Evolutionary conservation across 306 rosid genomes (phyloP), one percentile per base, ranked within the genome.

Genomic region (Quercus bicolor): DNA sequence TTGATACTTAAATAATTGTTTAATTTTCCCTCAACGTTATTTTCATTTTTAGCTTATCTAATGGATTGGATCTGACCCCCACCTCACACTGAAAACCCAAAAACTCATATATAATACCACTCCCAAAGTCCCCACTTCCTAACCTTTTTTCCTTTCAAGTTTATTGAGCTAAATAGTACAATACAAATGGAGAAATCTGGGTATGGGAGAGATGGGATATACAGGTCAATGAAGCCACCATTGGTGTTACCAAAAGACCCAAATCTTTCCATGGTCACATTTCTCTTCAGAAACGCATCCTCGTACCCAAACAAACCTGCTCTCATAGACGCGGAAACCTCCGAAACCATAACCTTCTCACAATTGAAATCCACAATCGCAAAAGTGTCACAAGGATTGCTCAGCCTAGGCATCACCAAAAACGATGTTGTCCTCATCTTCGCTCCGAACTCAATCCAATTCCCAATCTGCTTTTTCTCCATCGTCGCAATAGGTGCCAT

Each of bases 171-270:
- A 40, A 40, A 21, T 57, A 23, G 7, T 6, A 13, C 45, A 8
- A 8, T 40, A 40, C 12, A 8, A 68, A 93, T 93, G 98, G 95
- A 92, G 91, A 88, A 79, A 87, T 94, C 97, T 11, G 97, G 98
- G 0, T 92, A 82, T 51, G 93, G 98, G 29, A 84, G 87, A 1
- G 97, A 94, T 48, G 94, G 97, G 53, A 85, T 89, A 43, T 92
- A 82, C 86, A 74, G 97, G 84, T 94, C 98, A 2, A 85, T 84
- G 3, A 81, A 91, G 56, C 97, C 98, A 2, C 75, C 89, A 14
- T 73, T 87, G 1, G 45, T 29, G 18, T 69, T 94, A 0, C 96
- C 98, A 54, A 75, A 45, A 0, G 82, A 87, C 15, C 85, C 86
- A 2, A 84, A 85, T 53, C 86, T 87, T 73, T 89, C 96, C 3